Percentiles rank a stretch among this genome's conserved stretches.
Evolutionary conservation across 2,329 filamentous ascomycete genomes (phyloP).

Genomic region (Geosmithia putterillii): DNA sequence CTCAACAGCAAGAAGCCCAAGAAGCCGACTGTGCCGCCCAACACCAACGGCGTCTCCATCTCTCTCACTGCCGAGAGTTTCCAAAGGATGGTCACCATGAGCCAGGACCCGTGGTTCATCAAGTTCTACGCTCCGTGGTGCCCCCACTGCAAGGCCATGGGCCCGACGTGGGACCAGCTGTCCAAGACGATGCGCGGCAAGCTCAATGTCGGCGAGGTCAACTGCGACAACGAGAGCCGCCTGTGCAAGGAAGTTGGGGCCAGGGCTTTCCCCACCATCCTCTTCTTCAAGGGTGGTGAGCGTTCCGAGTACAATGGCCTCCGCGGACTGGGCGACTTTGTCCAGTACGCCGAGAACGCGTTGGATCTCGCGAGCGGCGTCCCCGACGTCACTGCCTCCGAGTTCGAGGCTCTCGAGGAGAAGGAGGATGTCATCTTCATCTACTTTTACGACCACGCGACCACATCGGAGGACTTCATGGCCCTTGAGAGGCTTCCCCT

Average conservation of each 20-base stretch:
- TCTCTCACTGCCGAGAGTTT: conserved; percentile 75
- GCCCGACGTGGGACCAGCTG: conserved; percentile 79
- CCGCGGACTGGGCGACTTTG: conserved; percentile 80
- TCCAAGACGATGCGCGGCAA: conserved; percentile 82
- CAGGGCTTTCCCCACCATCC: conserved; percentile 72
- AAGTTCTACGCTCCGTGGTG: conserved; percentile 99
- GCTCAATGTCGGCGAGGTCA: conserved; percentile 90
- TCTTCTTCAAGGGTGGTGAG: conserved; percentile 88
- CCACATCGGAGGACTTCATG: conserved; percentile 80
- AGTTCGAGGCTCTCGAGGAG: conserved; percentile 74
- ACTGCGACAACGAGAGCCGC: conserved; percentile 74
- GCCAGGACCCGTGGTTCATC: conserved; percentile 90
- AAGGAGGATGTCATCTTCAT: conserved; percentile 93
- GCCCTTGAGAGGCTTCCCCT: conserved; percentile 79
- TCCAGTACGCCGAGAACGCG: conserved; percentile 78
- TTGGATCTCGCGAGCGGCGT: conserved; percentile 67
- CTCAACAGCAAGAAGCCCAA: conserved; percentile 6
- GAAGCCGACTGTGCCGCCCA: conserved; percentile 35
- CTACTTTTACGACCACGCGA: conserved; percentile 96
- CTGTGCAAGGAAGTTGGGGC: conserved; percentile 89
- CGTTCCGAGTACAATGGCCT: conserved; percentile 88
- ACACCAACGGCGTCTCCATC: conserved; percentile 64
- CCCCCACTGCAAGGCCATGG: conserved; percentile 86
- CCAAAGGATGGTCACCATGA: conserved; percentile 72
- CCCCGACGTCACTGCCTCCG: conserved; percentile 63